Evolutionary conservation across 2,329 filamentous ascomycete species (phyloP).

Genomic region (Pseudogymnoascus pannorum): DNA sequence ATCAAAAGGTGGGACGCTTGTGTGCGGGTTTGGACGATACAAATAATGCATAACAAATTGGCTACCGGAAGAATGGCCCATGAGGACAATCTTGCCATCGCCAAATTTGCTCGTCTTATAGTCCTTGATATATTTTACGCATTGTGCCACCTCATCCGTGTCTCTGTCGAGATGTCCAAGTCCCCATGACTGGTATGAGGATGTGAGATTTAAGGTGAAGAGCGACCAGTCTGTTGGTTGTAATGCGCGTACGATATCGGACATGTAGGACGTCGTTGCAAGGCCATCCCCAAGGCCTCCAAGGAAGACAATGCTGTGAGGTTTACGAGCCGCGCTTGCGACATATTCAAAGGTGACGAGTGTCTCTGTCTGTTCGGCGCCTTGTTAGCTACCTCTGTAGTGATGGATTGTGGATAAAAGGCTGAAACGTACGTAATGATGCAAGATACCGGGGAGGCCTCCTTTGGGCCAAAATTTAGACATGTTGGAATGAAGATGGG

Average conservation of each 20-base stretch:
- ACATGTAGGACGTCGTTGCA: conserved; percentile 41
- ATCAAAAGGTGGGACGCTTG: conserved; percentile 21
- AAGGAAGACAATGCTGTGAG: conserved; percentile 44
- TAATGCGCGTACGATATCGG: conserved; percentile 36
- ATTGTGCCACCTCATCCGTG: conserved; percentile 31
- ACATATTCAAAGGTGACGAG: conserved; percentile 34
- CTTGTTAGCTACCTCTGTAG: conserved; percentile 7
- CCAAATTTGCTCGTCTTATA: conserved; percentile 29
- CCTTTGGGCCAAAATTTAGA: conserved; percentile 31
- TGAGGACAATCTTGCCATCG: conserved; percentile 50
- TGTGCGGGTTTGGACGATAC: conserved; percentile 34
- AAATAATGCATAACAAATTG: conserved; percentile 61
- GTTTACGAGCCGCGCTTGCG: conserved; percentile 24
- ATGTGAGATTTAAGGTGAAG: conserved; percentile 34
- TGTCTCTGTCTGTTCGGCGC: conserved; percentile 30
- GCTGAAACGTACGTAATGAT: conserved; percentile 27
- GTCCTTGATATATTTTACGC: conserved; percentile 26
- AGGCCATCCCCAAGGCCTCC: conserved; percentile 46
- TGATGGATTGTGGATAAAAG: background rate
- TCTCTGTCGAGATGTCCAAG: conserved; percentile 32
- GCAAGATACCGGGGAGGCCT: conserved; percentile 28
- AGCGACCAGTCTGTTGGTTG: conserved; percentile 31
- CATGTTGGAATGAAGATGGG: conserved; percentile 14
- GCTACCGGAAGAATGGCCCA: conserved; percentile 62
- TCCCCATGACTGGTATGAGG: conserved; percentile 33